Percentiles rank a stretch among this genome's conserved stretches.
These are phyloP conservation scores for Chlamydomonas sp. DNA, from an alignment of 139 green algal species.

Conservation along the genomic window DNA sequence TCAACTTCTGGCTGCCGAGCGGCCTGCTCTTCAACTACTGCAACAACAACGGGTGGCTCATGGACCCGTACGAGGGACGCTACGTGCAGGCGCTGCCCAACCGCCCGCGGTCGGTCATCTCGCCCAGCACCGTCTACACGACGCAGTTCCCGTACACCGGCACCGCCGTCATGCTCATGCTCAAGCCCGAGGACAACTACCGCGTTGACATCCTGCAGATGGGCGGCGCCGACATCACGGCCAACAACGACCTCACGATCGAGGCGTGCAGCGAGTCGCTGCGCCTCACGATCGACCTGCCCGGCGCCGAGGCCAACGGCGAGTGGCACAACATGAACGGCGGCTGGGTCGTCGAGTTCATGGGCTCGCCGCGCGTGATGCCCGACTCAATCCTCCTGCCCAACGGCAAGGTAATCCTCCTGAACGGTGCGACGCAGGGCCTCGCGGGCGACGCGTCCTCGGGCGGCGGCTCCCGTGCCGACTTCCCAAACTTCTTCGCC, in stretches of 20 bases:
- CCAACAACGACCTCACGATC: background rate
- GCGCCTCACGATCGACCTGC: background rate
- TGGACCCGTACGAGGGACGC: conserved; percentile 17
- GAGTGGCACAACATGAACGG: no score
- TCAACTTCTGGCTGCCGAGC: conserved; percentile 28
- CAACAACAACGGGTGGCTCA: conserved; percentile 15
- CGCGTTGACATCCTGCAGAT: conserved; percentile 31
- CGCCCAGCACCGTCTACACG: conserved; percentile 4
- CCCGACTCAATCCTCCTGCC: conserved; percentile 24
- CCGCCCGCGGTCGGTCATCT: background rate
- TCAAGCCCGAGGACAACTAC: conserved; percentile 21
- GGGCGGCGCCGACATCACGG: conserved; percentile 16
- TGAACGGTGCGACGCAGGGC: conserved; percentile 23
- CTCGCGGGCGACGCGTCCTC: conserved; percentile 25
- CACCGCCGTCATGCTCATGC: conserved; percentile 22
- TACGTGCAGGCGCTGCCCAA: background rate
- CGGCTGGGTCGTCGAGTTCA: conserved; percentile 26
- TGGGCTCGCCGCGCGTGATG: conserved; percentile 27
- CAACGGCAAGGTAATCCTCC: conserved; percentile 28
- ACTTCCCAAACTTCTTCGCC: conserved; percentile 24
- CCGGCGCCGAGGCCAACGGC: conserved; percentile 9
- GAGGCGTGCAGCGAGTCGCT: conserved; percentile 13
- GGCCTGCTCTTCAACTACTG: conserved; percentile 30
- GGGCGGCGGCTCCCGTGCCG: conserved; percentile 18
- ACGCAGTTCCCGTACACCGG: conserved; percentile 28